Conservation (phyloP, 75 land plant species). For the Picea glauca region DNA sequence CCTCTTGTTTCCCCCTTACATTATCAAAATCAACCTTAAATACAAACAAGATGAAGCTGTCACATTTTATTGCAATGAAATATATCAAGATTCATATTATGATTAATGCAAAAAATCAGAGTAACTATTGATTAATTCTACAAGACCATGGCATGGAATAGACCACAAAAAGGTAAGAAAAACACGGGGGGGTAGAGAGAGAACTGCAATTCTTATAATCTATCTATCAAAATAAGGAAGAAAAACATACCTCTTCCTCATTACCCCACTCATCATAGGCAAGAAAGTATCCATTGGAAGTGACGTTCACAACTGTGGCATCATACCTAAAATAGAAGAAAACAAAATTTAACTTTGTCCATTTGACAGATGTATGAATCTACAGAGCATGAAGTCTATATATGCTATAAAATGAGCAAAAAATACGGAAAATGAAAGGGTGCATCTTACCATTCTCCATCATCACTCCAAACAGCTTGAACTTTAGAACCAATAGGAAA, state of each 20-base stretch:
- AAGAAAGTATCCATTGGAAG: slow-evolving; percentile 83
- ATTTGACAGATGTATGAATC: background rate
- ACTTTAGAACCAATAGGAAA: slow-evolving; percentile 84
- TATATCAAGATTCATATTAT: too few relatives aligned
- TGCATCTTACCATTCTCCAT: slow-evolving; percentile 86
- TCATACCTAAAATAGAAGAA: slow-evolving; percentile 74
- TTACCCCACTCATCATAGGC: slow-evolving; percentile 88
- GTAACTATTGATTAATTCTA: too few relatives aligned
- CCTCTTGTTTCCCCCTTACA: slow-evolving; percentile 66
- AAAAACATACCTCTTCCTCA: slow-evolving; percentile 78
- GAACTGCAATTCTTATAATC: background rate
- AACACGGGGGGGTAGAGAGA: too few relatives aligned
- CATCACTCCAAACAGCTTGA: slow-evolving; percentile 95
- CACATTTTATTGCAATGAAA: too few relatives aligned
- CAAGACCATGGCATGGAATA: too few relatives aligned
- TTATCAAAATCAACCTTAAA: slow-evolving; percentile 82
- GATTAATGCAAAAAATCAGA: too few relatives aligned
- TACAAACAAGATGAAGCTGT: background rate
- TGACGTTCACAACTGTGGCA: slow-evolving; percentile 74
- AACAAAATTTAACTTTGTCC: background rate
- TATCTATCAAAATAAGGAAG: background rate
- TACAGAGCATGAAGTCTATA: background rate
- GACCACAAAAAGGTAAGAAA: too few relatives aligned
- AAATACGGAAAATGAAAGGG: background rate
- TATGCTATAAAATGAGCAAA: background rate